Evolutionary conservation across 2,329 filamentous ascomycete species (phyloP), one percentile per base, ranked within the genome.

Genomic region (Botryotinia calthae): DNA sequence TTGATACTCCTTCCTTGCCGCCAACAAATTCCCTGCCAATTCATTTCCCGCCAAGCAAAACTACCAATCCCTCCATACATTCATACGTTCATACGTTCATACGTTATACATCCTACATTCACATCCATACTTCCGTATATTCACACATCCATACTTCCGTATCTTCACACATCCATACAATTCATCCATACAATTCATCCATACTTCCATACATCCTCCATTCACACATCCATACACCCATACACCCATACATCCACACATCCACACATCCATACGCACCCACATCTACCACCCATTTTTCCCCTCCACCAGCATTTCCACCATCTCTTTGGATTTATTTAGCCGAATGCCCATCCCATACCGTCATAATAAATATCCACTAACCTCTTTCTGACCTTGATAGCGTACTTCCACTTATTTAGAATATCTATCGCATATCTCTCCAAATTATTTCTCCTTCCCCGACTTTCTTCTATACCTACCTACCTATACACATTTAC

Each of bases 291-390:
- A 4, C 48, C 48, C 48, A 51, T 44, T 44, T 22, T 64, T 9
- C 62, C 62, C 62, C 62, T 48, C 42, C 62, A 42, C 62, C 62
- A 65, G 62, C 62, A 48, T 48, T 65, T 65, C 37, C 34, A 63
- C 9, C 61, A 34, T 37, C 16, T 9, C 25, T 20, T 8, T 44
- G 9, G 4, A 44, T 46, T 40, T 16, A 34, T 48, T 65, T 46
- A 64, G 25, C 61, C 61, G n/a, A 46, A 31, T 64, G 40, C 6
- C 61, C 42, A 28, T 46, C 2, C n/a, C n/a, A 28, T 46, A 22
- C n/a, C 40, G 40, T 64, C 61, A 63, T 63, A 46, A 37, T 58
- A 31, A 58, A 25, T 54, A 34, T 42, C 59, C 59, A 62, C 59
- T 62, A 62, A 42, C 34, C 61, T 31, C 37, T 40, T 56, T 40